Evolutionary conservation across 345 rosid species (phyloP), one percentile per base, ranked within the genome.

Genomic region (Carallia pectinifolia): DNA sequence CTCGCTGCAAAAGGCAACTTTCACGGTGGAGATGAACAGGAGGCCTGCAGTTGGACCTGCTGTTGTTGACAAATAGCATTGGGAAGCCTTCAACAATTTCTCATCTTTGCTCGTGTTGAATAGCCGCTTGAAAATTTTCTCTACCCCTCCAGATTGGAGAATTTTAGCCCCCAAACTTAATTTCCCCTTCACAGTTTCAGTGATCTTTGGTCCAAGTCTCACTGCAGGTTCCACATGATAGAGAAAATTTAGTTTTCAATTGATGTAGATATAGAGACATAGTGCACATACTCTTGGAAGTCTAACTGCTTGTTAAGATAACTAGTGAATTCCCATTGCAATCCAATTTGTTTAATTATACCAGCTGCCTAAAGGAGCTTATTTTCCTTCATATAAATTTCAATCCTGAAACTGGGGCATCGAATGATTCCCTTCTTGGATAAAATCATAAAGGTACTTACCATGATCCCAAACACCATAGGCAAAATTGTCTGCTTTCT

Each of bases 41-140:
- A 84, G 74, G n/a, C 85, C 88, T 1, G 81, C 77, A 65, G 82
- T 80, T 9, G 88, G 84, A 55, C 88, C 85, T 10, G 74, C 58
- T 15, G 84, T 71, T 15, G 84, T 85, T 13, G 82, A 80, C 31
- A 82, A 67, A 33, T 80, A 82, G 75, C 88, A 85, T 53, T 82
- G 82, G 9, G 84, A 85, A 34, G 85, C 88, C 76, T 82, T 85
- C 33, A 85, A 64, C 17, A 84, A 72, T 71, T 76, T 60, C 61
- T 84, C 88, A 16, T 71, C 83, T 66, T 81, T 82, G 30, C 4
- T 66, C 50, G 58, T 72, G 29, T 69, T 75, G 37, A 85, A 85
- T 29, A 70, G 37, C 13, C 82, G 70, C 76, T 70, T 79, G 77
- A 85, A 85, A 6, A 82, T 78, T 27, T 81, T 82, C 53, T 44